Evolutionary conservation across 73 alveolate genomes (phyloP), one percentile per base, ranked within the genome.

Genomic region (Durusdinium trenchii): DNA sequence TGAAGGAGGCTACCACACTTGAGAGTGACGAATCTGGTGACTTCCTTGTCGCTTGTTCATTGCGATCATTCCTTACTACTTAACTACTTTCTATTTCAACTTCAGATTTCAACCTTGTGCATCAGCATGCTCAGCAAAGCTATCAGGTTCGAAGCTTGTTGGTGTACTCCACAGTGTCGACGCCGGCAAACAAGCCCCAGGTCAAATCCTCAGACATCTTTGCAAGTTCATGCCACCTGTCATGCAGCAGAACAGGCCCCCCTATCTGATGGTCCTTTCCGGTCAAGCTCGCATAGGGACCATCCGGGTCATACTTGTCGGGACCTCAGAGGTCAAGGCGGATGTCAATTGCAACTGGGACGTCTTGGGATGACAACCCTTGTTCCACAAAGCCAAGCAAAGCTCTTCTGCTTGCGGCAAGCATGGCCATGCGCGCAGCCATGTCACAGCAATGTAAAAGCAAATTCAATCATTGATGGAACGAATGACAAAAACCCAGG

Each of bases 141-240:
- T n/a, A n/a, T n/a, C n/a, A n/a, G n/a, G 91, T 5, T 10, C 9
- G 32, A 69, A 52, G 51, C 98, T 91, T 91, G 89, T 91, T 91
- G 46, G 98, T 91, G 67, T 91, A 91, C 76, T 91, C 98, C 42
- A 91, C 98, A 20, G 98, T 91, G 79, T 91, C 98, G 7, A 91
- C 98, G 12, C 98, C 98, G 43, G 98, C 98, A 52, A 91, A 91
- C 47, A 91, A 40, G 40, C 98, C 98, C 98, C 98, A 91, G n/a
- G 98, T 91, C 42, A 91, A 89, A 78, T 91, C 98, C 98, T 50
- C 42, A 42, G 45, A 45, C 43, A 28, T 26, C 43, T 36, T 16
- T 23, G 71, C 35, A 26, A 18, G 32, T 9, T 18, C 69, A 32
- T 47, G 45, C 7, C 92, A 83, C 52, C 32, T 9, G n/a, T 48